Evolutionary conservation across 257 asterid genomes (phyloP), one percentile per base, ranked within the genome.

Genomic region (Paulownia fortunei): DNA sequence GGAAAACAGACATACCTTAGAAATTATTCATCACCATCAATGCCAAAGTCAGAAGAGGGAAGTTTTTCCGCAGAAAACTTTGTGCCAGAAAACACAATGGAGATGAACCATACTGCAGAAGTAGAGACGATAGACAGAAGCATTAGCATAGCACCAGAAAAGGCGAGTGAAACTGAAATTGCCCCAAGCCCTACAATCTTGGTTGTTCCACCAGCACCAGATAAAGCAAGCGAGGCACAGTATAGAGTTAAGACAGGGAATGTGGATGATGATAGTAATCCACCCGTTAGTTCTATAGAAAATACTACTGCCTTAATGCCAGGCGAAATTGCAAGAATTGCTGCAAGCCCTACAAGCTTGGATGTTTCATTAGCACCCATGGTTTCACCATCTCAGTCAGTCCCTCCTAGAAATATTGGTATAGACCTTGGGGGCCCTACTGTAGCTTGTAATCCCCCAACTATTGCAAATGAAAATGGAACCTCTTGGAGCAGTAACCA

Each of bases 351-450:
- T 26, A 15, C 13, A 0, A 65, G 34, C 19, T 67, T 30, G 2
- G 55, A 41, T 65, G 58, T 56, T 56, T 13, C 66, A 5, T 34
- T 21, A 34, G 75, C 77, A n/a, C 80, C 76, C 3, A 4, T 4
- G 62, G 11, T 37, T 76, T 78, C 87, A 54, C 85, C 88, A 3
- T 59, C 82, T 65, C 73, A 69, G 44, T 73, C 74, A 7, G 41
- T 44, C 46, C 37, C 82, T 47, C 72, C 67, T 2, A n/a, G 52
- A 37, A 46, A 72, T 30, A 27, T n/a, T 8, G 79, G 41, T 42
- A 18, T 26, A 12, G 68, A 24, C 9, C 39, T 42, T 1, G 74
- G 64, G 55, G 47, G 36, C 12, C 59, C 58, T 42, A 8, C 36
- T 6, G 18, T 18, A 2, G 24, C 84, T 51, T 5, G 0, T 23